A percentile compares a stretch with the other conserved stretches of the same genome.
These are phyloP conservation scores for Leishmania arabica DNA, from an alignment of 208 protist genomes.

Conservation along the genomic window DNA sequence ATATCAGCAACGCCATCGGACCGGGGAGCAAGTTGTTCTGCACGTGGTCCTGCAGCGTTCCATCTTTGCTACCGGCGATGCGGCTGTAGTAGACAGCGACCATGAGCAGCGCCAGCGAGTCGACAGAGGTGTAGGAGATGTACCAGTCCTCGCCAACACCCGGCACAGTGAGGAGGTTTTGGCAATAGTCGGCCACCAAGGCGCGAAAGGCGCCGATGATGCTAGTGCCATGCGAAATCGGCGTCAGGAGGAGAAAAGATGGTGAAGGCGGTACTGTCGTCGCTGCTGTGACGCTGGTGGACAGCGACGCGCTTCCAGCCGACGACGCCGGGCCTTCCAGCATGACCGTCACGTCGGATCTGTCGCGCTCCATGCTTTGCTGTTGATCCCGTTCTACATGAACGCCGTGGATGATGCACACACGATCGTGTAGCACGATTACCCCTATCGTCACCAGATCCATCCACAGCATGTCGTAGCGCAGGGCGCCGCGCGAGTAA, in stretches of 20 bases:
- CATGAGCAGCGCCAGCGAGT: constrained; percentile 51
- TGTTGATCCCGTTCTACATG: constrained; percentile 15
- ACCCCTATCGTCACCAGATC: constrained; percentile 23
- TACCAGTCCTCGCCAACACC: constrained; percentile 72
- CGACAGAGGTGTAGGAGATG: constrained; percentile 52
- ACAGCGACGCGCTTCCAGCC: not conserved
- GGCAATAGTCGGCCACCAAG: constrained; percentile 17
- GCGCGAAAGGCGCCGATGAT: not conserved
- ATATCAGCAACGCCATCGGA: constrained; percentile 62
- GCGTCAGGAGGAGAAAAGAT: not conserved
- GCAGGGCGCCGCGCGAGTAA: constrained; percentile 12
- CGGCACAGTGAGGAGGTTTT: constrained; percentile 40
- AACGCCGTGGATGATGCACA: constrained; percentile 26
- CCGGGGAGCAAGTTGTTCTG: constrained; percentile 75
- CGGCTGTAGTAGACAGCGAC: constrained; percentile 58
- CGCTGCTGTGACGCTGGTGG: constrained; percentile 21
- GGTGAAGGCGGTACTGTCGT: not conserved
- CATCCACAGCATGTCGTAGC: constrained; percentile 26
- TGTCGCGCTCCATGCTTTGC: not conserved
- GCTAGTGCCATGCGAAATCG: not conserved
- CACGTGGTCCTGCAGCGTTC: constrained; percentile 66
- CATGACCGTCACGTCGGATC: not conserved
- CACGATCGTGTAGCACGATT: constrained; percentile 19
- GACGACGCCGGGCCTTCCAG: not conserved
- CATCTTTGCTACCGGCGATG: constrained; percentile 40